These are phyloP conservation scores for Fagopyrum homotropicum DNA, from an alignment of 148 eudicot genomes.

Conservation along the genomic window DNA sequence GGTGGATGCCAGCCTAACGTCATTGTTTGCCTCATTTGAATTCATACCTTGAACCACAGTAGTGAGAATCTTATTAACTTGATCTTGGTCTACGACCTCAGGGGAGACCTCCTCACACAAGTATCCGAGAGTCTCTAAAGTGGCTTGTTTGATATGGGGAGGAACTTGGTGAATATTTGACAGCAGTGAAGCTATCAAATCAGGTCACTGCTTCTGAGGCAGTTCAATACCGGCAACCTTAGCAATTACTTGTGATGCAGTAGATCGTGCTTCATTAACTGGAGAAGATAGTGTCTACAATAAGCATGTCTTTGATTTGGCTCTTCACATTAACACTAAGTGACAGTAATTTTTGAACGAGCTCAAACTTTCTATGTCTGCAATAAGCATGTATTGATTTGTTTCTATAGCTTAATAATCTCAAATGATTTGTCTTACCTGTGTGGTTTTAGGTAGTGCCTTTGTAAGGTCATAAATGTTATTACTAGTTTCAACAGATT, in stretches of 20 bases:
- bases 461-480: too few relatives aligned
- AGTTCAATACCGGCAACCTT: slow-evolving; percentile 94
- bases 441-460: too few relatives aligned
- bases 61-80: slow-evolving; percentile 91
- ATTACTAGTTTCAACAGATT: too few relatives aligned
- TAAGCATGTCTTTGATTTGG: slow-evolving; percentile 76
- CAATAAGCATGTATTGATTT: too few relatives aligned
- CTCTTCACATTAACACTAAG: slow-evolving; percentile 63
- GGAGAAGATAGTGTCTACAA: slow-evolving; percentile 75
- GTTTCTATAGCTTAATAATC: too few relatives aligned
- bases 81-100: slow-evolving; percentile 87
- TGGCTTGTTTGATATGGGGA: slow-evolving; percentile 87
- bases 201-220: slow-evolving; percentile 97
- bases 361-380: slow-evolving; percentile 81
- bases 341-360: slow-evolving; percentile 78
- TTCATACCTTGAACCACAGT: slow-evolving; percentile 93
- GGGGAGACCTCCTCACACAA: slow-evolving; percentile 94
- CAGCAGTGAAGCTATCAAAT: slow-evolving; percentile 59
- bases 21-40: slow-evolving; percentile 47
- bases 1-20: slow-evolving; percentile 92
- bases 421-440: too few relatives aligned
- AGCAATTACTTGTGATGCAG: slow-evolving; percentile 94
- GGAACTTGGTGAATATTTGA: slow-evolving; percentile 80
- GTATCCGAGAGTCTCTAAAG: slow-evolving; percentile 87
- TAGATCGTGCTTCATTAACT: slow-evolving; percentile 79